Base-by-base conservation (phyloP, 805 yeast species). In the Zygosaccharomyces bailii region DNA sequence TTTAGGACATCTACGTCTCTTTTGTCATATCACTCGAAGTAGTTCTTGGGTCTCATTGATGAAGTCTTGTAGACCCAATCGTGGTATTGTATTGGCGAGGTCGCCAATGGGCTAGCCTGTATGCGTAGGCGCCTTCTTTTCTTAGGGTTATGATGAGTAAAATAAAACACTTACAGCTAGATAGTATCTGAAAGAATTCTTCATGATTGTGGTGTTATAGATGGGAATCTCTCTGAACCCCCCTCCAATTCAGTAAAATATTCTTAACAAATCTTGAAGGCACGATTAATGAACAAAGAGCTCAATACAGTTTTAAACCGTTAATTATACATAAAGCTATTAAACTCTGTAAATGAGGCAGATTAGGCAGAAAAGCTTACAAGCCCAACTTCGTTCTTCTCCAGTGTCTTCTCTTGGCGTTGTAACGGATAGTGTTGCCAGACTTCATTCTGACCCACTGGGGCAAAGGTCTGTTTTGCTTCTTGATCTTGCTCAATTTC, bases 391-490 rank as follows among this genome's bases (percentile, higher is more conserved):
- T 91, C 70, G 97, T 91, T 86, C 98, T 87, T 86, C 96, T 91
- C 99, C 99, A 91, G 93, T 93, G 96, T 84, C 98, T 86, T 87
- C 98, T 89, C 89, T 93, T 93, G 73, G 96, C 95, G 80, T 91
- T 91, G 86, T 88, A 88, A 83, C 95, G 88, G 81, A 93, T 85
- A 69, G 82, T 90, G 95, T 88, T 91, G 76, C 78, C 83, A 73
- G 98, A 88, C 86, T 89, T 91, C 76, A 90, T 82, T 80, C 98
- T 88, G 86, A 91, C 79, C 96, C 97, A 91, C 79, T 90, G 96
- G 69, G 99, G 99, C 75, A 91, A 85, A 73, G 96, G 96, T 83
- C 98, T 88, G 91, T 89, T 91, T 80, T 88, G 96, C 80, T 89
- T 91, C 74, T 82, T 83, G 72, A 96, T 97, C 84, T 93, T 91